phyloP scores from a whole-genome alignment of 2,329 filamentous ascomycete species.

The Ophidiomyces ophidiicola region DNA sequence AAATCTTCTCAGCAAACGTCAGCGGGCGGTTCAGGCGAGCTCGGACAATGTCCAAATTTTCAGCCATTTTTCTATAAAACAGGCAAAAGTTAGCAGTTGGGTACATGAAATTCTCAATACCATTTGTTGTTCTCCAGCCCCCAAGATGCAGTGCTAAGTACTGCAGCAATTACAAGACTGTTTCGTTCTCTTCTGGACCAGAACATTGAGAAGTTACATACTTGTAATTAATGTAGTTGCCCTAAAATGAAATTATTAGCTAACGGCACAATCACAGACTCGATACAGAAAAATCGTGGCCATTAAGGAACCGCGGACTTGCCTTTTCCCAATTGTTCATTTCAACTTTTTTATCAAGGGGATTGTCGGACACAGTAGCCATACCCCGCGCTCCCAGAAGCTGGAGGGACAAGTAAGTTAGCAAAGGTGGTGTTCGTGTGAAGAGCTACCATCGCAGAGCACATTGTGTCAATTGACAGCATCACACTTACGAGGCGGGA shows the following conservation, averaged over 20 bases:
- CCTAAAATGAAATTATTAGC: conserved; percentile 31
- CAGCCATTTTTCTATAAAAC: conserved; percentile 76
- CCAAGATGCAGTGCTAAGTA: background rate
- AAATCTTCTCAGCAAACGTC: conserved; percentile 93
- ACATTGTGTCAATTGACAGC: conserved; percentile 2
- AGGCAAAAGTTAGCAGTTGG: conserved; percentile 10
- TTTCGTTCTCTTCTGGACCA: no score
- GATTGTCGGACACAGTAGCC: conserved; percentile 74
- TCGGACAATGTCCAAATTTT: conserved; percentile 88
- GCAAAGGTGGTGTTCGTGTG: conserved; percentile 14
- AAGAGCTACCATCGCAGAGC: background rate
- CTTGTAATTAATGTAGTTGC: conserved; percentile 96
- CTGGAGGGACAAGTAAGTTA: conserved; percentile 37
- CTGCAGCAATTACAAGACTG: background rate
- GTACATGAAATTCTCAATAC: conserved; percentile 11
- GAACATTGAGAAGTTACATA: no score
- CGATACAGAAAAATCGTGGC: no score
- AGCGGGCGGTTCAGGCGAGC: conserved; percentile 81
- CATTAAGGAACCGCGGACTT: conserved; percentile 24
- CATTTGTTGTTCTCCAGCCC: conserved; percentile 14
- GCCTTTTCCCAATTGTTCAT: conserved; percentile 92
- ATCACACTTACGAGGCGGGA: conserved; percentile 34
- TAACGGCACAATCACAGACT: conserved; percentile 13
- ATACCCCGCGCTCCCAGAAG: conserved; percentile 55
- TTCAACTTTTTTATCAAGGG: conserved; percentile 88